Evolutionary conservation across 2,329 filamentous ascomycete genomes (phyloP), one percentile per base, ranked within the genome.

Genomic region (Fusarium proliferatum): DNA sequence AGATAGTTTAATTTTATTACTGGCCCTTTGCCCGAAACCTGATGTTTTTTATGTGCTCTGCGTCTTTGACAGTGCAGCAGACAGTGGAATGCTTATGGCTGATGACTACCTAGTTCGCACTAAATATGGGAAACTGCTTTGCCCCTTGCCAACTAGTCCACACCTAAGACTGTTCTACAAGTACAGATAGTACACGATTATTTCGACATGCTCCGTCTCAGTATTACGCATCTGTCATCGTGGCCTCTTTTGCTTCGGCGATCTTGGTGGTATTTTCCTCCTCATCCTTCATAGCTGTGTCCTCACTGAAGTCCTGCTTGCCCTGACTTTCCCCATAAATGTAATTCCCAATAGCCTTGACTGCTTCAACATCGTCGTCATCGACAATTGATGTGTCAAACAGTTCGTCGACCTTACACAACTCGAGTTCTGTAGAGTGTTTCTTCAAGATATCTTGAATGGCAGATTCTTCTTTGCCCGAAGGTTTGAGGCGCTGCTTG

Each of bases 361-460:
- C 69, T 30, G 77, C 77, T 28, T 73, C 57, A 23, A 76, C 74
- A 11, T 75, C 52, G n/a, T 78, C 77, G 5, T 79, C 79, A 38
- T 80, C 77, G 59, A 71, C 38, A 36, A 84, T 55, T 30, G 64
- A 60, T 2, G 63, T 76, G 68, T 79, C 67, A 49, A 82, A 83
- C 3, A 80, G 59, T 34, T 78, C 77, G 8, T 72, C 72, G 10
- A 69, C 49, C 33, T 77, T 79, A 21, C 63, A 64, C 16, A 76
- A 76, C n/a, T 82, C 78, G 10, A 79, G 56, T 33, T 79, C 77
- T 12, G 71, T 51, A 16, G 73, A 43, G 4, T 75, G 57, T 33
- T 61, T 76, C 53, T 75, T 73, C 13, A 80, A 43, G 36, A 76
- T 71, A 26, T 67, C 61, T 49, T 79, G 73, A n/a, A 79, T 69